Conservation (phyloP, 2,329 filamentous ascomycete genomes). For the Penicillium sp. region DNA sequence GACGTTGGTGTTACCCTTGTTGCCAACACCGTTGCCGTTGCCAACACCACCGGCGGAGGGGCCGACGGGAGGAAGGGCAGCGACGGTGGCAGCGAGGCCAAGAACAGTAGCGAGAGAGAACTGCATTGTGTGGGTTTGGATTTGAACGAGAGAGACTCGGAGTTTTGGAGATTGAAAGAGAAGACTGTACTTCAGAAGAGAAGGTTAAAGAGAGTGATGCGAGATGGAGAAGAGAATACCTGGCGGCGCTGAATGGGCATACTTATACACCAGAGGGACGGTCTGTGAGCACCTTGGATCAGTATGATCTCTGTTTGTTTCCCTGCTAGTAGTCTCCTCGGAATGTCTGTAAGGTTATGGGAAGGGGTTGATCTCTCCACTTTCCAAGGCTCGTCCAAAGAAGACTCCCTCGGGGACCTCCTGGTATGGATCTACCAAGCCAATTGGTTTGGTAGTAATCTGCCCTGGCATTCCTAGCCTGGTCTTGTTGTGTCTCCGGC, state of each 20-base stretch:
- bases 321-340: conserved; percentile 13
- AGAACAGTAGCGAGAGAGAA: conserved; percentile 34
- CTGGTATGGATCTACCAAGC: conserved; percentile 27
- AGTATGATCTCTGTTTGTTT: conserved; percentile 9
- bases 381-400: conserved; percentile 7
- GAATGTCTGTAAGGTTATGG: conserved; percentile 31
- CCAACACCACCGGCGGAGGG: conserved; percentile 20
- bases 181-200: conserved; percentile 26
- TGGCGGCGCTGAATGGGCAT: conserved; percentile 15
- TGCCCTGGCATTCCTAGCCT: conserved; percentile 14
- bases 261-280: conserved; percentile 30
- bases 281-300: conserved; percentile 15
- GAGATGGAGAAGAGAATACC: conserved; percentile 25
- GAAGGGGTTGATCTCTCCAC: conserved; percentile 15
- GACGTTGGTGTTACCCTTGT: conserved; percentile 33
- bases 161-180: conserved; percentile 10
- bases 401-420: conserved; percentile 5
- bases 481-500: neutral
- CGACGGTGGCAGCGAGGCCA: conserved; percentile 32
- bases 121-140: conserved; percentile 37
- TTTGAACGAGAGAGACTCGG: conserved; percentile 27
- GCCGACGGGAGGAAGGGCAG: conserved; percentile 26
- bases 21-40: conserved; percentile 24
- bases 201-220: conserved; percentile 31
- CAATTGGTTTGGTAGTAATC: neutral